Evolutionary conservation across 106 monocot species (phyloP).

Genomic region (Dendrobium officinale): DNA sequence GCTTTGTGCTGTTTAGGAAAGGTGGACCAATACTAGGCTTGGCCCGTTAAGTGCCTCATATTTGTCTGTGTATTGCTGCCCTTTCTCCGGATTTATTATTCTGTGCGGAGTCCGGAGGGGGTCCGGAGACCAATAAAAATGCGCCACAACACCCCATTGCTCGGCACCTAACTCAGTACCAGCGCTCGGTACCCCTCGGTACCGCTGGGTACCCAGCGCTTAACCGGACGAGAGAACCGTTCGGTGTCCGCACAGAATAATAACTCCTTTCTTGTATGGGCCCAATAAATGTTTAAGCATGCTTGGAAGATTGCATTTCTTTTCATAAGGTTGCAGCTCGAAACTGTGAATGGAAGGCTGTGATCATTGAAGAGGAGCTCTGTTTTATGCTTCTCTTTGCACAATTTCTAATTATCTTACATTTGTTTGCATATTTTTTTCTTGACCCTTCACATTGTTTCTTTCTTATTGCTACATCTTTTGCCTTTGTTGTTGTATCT

Average conservation of each 20-base stretch:
- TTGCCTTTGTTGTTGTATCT: background rate
- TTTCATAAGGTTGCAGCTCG: background rate
- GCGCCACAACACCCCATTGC: no score
- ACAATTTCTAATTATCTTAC: background rate
- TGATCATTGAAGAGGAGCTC: background rate
- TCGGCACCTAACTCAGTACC: no score
- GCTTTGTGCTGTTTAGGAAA: no score
- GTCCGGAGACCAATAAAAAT: no score
- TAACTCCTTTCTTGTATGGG: background rate
- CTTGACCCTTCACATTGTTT: background rate
- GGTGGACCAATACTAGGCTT: no score
- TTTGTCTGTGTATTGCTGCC: background rate
- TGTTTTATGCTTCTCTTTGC: background rate
- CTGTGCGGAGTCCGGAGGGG: no score
- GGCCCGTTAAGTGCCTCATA: background rate
- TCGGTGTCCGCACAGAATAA: no score
- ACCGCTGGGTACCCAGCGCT: no score
- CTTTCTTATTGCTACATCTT: background rate
- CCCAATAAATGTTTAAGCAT: background rate
- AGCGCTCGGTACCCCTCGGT: no score
- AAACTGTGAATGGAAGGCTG: background rate
- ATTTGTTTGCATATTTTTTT: background rate
- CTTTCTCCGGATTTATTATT: background rate
- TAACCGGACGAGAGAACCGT: no score
- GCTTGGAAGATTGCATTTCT: background rate